phyloP scores from a whole-genome alignment of 768 basidiomycete genomes.

The Russula compacta region DNA sequence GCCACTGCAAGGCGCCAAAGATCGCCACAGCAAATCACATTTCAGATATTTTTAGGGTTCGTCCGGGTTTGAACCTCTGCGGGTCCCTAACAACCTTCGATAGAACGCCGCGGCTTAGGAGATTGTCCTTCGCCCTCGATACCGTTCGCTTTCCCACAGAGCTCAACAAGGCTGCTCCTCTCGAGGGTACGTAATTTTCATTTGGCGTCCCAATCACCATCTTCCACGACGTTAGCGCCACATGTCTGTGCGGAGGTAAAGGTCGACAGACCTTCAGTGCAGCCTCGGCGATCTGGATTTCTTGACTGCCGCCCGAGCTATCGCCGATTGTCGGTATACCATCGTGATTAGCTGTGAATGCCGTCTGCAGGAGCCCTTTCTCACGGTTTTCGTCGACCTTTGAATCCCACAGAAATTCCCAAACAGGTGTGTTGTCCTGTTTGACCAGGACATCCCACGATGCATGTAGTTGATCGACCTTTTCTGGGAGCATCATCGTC shows the following conservation, averaged over 20 bases:
- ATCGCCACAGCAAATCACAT: constrained; percentile 30
- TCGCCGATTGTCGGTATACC: constrained; percentile 28
- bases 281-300: constrained; percentile 50
- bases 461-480: constrained; percentile 35
- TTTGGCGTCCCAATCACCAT: constrained; percentile 69
- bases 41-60: constrained; percentile 71
- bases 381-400: constrained; percentile 69
- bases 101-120: constrained; percentile 57
- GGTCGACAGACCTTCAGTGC: constrained; percentile 50
- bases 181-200: constrained; percentile 57
- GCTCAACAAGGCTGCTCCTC: constrained; percentile 48
- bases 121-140: constrained; percentile 44
- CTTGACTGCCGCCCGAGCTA: constrained; percentile 27
- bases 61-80: constrained; percentile 56
- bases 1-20: neutral
- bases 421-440: constrained; percentile 34
- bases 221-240: constrained; percentile 29
- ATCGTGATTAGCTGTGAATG: constrained; percentile 40
- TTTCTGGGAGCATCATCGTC: constrained; percentile 32
- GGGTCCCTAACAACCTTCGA: constrained; percentile 59
- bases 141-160: constrained; percentile 49
- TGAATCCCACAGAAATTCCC: constrained; percentile 71
- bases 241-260: neutral
- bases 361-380: constrained; percentile 49
- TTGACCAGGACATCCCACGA: constrained; percentile 46